Evolutionary conservation across 148 eudicot genomes (phyloP).

Genomic region (Fagopyrum esculentum): DNA sequence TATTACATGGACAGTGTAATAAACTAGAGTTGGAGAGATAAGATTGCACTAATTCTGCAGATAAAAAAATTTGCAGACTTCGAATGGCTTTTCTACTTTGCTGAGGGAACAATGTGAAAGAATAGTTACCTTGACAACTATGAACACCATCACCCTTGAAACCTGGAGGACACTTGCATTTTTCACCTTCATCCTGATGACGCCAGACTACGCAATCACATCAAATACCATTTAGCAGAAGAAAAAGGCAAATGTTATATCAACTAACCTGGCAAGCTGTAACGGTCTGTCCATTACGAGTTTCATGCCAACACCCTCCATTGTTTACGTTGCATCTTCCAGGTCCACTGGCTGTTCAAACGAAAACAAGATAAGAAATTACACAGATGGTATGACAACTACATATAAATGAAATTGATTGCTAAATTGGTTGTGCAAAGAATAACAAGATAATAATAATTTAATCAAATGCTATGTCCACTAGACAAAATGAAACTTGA

Average conservation of each 20-base stretch:
- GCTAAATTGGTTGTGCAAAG: conserved; percentile 43
- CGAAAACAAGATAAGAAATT: conserved; percentile 3
- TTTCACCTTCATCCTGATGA: conserved; percentile 60
- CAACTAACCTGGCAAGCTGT: conserved; percentile 78
- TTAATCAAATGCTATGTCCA: not conserved
- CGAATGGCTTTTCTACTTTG: not conserved
- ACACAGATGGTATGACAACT: not conserved
- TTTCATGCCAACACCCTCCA: conserved; percentile 97
- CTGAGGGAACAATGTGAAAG: not conserved
- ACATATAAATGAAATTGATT: not conserved
- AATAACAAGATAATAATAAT: not conserved
- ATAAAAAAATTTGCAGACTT: not conserved
- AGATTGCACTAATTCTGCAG: not conserved
- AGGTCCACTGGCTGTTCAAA: conserved; percentile 70
- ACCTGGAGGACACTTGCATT: conserved; percentile 82
- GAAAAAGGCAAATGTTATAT: not conserved
- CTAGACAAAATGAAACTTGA: not conserved
- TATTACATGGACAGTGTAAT: not conserved
- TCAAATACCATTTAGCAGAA: not conserved
- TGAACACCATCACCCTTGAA: conserved; percentile 81
- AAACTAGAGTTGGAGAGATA: not conserved
- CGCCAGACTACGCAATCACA: conserved; percentile 11
- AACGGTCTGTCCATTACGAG: conserved; percentile 55
- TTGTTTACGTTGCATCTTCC: conserved; percentile 80
- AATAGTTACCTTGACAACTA: conserved; percentile 62